These are phyloP conservation scores for Bjerkandera adusta DNA, from an alignment of 1,284 basidiomycete species.

Conservation along the genomic window DNA sequence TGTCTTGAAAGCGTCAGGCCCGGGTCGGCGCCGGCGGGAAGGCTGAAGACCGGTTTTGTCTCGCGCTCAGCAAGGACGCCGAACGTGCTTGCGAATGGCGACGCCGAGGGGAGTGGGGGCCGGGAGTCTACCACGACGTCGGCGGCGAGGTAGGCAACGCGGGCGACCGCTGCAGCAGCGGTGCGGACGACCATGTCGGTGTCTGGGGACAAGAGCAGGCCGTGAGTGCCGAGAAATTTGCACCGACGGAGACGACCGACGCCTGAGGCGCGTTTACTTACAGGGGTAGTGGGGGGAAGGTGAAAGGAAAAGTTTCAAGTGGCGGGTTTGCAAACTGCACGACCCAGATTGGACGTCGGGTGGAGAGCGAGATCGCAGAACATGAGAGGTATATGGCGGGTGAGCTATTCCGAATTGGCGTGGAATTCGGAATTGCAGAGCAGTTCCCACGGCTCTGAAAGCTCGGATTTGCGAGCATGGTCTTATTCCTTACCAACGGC, in stretches of 20 bases:
- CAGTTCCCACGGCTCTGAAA: too few relatives aligned
- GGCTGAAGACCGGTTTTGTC: constrained; percentile 29
- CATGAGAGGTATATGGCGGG: too few relatives aligned
- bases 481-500: too few relatives aligned
- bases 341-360: too few relatives aligned
- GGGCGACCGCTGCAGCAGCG: constrained; percentile 48
- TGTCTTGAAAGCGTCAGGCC: constrained; percentile 49
- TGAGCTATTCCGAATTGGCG: too few relatives aligned
- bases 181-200: constrained; percentile 24
- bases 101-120: constrained; percentile 34
- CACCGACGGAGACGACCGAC: too few relatives aligned
- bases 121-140: constrained; percentile 62
- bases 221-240: background rate
- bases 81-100: constrained; percentile 33
- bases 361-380: too few relatives aligned
- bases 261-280: background rate
- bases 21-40: constrained; percentile 61
- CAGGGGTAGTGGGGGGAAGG: background rate
- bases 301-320: too few relatives aligned
- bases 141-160: constrained; percentile 67
- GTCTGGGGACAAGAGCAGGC: background rate
- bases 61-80: constrained; percentile 14
- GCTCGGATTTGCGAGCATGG: too few relatives aligned
- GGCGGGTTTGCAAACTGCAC: too few relatives aligned
- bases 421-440: constrained; percentile 13